These are phyloP conservation scores for Solanum tacnaense DNA, from an alignment of 257 asterid species.

Conservation along the genomic window DNA sequence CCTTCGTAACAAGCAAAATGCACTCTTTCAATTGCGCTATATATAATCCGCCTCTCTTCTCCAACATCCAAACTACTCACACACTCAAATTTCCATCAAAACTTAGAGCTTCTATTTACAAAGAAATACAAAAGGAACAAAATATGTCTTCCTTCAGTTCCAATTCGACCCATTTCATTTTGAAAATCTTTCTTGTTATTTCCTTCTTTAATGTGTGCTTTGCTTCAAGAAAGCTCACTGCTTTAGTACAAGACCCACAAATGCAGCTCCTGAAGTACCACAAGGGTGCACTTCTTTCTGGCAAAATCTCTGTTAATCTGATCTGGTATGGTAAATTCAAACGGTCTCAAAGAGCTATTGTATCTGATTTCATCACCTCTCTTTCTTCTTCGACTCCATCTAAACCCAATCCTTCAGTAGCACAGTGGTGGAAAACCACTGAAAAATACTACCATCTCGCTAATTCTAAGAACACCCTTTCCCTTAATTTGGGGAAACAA, in stretches of 20 bases:
- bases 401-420: constrained; percentile 39
- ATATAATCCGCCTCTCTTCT: background rate
- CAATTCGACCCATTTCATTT: background rate
- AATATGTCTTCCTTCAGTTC: background rate
- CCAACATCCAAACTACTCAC: background rate
- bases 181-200: constrained; percentile 12
- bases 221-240: constrained; percentile 21
- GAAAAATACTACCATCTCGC: constrained; percentile 54
- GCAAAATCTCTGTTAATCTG: constrained; percentile 46
- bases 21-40: background rate
- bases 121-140: background rate
- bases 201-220: constrained; percentile 12
- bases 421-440: constrained; percentile 61
- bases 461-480: constrained; percentile 28
- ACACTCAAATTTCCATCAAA: background rate
- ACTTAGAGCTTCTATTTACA: background rate
- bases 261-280: constrained; percentile 38
- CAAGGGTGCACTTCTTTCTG: constrained; percentile 64
- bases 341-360: constrained; percentile 52
- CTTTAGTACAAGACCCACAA: constrained; percentile 16
- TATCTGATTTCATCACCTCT: constrained; percentile 55
- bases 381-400: constrained; percentile 14
- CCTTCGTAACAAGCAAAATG: no score
- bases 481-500: constrained; percentile 33
- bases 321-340: constrained; percentile 69